phyloP scores from a whole-genome alignment of 2,329 filamentous ascomycete genomes.

The Coleophoma crateriformis region DNA sequence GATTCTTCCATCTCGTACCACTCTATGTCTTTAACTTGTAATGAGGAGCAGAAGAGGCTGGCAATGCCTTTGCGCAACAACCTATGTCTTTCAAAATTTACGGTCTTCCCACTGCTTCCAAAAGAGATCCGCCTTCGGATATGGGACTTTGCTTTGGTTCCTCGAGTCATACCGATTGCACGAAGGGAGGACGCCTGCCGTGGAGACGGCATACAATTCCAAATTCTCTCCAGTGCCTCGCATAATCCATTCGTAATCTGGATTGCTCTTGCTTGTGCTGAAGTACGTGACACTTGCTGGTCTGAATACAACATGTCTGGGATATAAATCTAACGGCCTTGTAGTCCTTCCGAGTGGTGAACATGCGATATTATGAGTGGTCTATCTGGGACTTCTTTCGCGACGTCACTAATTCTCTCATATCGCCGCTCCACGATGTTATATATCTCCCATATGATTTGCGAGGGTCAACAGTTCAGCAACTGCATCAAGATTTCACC shows the following conservation, averaged over 20 bases:
- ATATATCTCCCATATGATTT: background rate
- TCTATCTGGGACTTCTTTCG: background rate
- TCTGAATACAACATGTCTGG: no score
- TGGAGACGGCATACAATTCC: background rate
- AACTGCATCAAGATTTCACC: background rate
- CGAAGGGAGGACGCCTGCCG: background rate
- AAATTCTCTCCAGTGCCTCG: background rate
- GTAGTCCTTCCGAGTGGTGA: background rate
- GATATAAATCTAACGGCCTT: no score
- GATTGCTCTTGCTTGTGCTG: conserved; percentile 1
- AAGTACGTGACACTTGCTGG: background rate
- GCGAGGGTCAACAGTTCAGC: background rate
- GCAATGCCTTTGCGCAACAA: no score
- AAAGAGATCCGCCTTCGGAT: background rate
- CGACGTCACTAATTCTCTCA: background rate
- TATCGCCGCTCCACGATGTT: background rate
- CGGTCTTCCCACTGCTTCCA: background rate
- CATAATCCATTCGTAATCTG: background rate
- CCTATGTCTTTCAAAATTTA: background rate
- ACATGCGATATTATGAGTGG: background rate
- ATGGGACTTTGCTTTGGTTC: background rate
- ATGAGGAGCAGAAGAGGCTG: no score
- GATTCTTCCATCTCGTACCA: no score
- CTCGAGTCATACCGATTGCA: background rate
- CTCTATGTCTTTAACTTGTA: no score